Evolutionary conservation across 2,329 filamentous ascomycete species (phyloP).

Genomic region (Colletotrichum horii): DNA sequence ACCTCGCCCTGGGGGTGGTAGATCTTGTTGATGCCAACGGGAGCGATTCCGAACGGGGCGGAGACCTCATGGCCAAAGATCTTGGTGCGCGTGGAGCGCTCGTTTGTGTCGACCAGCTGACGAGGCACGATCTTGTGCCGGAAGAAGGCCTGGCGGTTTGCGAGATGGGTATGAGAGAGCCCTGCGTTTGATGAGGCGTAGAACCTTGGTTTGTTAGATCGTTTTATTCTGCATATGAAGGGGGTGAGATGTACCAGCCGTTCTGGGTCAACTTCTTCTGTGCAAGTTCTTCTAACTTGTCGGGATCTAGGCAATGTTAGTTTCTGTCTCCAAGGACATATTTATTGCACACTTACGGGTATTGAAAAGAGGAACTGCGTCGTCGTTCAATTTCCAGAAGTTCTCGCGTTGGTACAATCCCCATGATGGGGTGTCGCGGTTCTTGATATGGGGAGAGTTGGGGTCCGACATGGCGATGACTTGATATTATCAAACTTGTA

Average conservation of each 20-base stretch:
- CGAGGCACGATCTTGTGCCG: slow-evolving; percentile 66
- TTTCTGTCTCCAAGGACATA: not conserved
- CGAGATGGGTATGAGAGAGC: slow-evolving; percentile 54
- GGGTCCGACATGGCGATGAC: slow-evolving; percentile 19
- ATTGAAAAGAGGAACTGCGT: slow-evolving; percentile 27
- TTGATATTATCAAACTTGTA: not conserved
- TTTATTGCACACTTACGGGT: slow-evolving; percentile 19
- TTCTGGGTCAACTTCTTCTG: slow-evolving; percentile 59
- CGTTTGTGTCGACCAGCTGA: slow-evolving; percentile 63
- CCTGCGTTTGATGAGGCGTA: slow-evolving; percentile 64
- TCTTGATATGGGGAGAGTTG: slow-evolving; percentile 26
- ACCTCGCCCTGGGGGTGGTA: slow-evolving; percentile 64
- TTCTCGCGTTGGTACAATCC: slow-evolving; percentile 29
- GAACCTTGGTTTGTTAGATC: slow-evolving; percentile 33
- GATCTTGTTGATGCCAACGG: slow-evolving; percentile 70
- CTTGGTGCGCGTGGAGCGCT: slow-evolving; percentile 58
- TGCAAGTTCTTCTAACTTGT: slow-evolving; percentile 63
- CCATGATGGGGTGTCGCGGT: slow-evolving; percentile 28
- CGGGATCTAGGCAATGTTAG: slow-evolving; percentile 49
- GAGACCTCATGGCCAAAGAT: slow-evolving; percentile 66
- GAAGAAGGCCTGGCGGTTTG: slow-evolving; percentile 69
- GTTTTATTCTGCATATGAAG: not conserved
- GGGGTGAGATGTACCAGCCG: slow-evolving; percentile 49
- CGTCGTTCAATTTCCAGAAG: slow-evolving; percentile 30
- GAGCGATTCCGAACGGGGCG: slow-evolving; percentile 68